phyloP scores from a whole-genome alignment of 352 stramenopile genomes.

The Phytophthora melonis region DNA sequence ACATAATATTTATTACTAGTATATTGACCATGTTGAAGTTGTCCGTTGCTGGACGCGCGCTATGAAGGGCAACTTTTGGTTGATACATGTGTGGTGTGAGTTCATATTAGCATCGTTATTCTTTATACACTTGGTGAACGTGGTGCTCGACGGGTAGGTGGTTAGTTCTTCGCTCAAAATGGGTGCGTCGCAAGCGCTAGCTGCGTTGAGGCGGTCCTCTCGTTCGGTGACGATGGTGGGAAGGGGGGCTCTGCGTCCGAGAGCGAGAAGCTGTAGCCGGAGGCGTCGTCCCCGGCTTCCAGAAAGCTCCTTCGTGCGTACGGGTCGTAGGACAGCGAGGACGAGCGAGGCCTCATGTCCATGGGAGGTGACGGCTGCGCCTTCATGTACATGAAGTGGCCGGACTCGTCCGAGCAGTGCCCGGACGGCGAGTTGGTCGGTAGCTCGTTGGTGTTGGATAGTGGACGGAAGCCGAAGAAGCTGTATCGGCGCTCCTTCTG shows the following conservation, averaged over 20 bases:
- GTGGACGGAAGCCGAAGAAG: slow-evolving; percentile 53
- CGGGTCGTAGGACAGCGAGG: slow-evolving; percentile 66
- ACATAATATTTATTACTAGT: neutral
- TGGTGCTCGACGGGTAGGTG: slow-evolving; percentile 2
- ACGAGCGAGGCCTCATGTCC: slow-evolving; percentile 38
- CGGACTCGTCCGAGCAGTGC: slow-evolving; percentile 53
- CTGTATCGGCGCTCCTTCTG: slow-evolving; percentile 37
- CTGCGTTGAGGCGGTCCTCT: slow-evolving; percentile 26
- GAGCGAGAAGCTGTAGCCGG: slow-evolving; percentile 53
- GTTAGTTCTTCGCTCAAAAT: slow-evolving; percentile 23
- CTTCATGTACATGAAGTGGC: slow-evolving; percentile 65
- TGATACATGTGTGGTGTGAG: neutral
- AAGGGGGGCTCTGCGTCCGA: slow-evolving; percentile 35
- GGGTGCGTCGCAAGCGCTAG: slow-evolving; percentile 22
- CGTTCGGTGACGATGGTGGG: slow-evolving; percentile 12
- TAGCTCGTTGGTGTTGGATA: slow-evolving; percentile 52
- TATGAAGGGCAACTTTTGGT: neutral
- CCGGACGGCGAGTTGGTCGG: slow-evolving; percentile 46
- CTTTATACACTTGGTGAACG: slow-evolving; percentile 21
- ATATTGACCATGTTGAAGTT: slow-evolving; percentile 23
- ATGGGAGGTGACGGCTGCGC: slow-evolving; percentile 48
- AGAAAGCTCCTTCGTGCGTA: slow-evolving; percentile 53
- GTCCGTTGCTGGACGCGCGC: neutral
- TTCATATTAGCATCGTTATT: slow-evolving; percentile 17
- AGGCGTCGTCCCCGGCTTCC: slow-evolving; percentile 37